These are phyloP conservation scores for Lotmaria passim DNA, from an alignment of 208 protist genomes.

Conservation along the genomic window DNA sequence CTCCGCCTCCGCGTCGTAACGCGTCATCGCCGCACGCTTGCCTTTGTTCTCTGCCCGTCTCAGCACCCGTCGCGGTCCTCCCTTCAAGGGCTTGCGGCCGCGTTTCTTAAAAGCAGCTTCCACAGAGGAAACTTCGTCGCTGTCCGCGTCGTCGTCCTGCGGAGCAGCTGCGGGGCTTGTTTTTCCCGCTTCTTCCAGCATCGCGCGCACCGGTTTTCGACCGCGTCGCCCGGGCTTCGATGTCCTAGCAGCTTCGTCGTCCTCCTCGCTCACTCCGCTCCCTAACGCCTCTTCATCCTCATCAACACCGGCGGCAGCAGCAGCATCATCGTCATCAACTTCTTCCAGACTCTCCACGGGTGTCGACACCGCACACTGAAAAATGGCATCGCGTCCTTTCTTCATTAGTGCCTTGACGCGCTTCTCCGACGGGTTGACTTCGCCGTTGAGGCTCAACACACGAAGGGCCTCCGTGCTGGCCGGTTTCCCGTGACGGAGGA, in stretches of 20 bases:
- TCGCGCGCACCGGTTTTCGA: neutral
- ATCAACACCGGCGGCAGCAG: neutral
- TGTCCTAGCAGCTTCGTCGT: neutral
- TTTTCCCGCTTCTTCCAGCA: neutral
- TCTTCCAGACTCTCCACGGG: neutral
- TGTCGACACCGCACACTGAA: constrained; percentile 19
- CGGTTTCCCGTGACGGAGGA: neutral
- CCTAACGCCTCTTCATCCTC: neutral
- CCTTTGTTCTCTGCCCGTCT: constrained; percentile 4
- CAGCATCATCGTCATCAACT: too few species aligned
- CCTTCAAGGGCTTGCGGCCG: neutral
- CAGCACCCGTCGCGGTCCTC: neutral
- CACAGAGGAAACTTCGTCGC: neutral
- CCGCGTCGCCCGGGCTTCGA: neutral
- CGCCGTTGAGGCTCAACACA: constrained; percentile 20
- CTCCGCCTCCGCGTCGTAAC: neutral
- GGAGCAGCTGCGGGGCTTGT: neutral
- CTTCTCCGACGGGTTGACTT: neutral
- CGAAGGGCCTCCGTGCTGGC: neutral
- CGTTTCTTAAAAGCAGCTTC: neutral
- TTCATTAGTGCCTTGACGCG: constrained; percentile 4
- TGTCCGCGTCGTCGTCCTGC: neutral
- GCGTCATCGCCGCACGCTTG: neutral
- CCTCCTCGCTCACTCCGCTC: neutral
- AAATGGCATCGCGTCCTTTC: neutral